Evolutionary conservation across 1,284 basidiomycete genomes (phyloP), one percentile per base, ranked within the genome.

Genomic region (Flammula alnicola): DNA sequence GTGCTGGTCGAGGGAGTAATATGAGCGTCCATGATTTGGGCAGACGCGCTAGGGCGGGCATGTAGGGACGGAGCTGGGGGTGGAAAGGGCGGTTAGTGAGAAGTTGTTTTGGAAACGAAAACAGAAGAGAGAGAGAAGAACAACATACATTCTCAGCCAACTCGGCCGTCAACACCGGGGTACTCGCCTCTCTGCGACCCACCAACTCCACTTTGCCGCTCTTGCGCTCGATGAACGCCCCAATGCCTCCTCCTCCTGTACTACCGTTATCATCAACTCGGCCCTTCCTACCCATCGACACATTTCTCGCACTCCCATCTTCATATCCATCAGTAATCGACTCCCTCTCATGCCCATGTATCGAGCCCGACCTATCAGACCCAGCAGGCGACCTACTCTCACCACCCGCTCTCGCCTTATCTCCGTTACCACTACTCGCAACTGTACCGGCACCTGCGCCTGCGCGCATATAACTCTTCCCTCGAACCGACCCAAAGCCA

Each of bases 1-100:
- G 57, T 98, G 92, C 65, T 98, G 95, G 62, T 99, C 96, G 12
- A 97, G 75, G 8, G 93, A 95, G 71, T 98, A 98, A 1, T n/a
- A 98, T 71, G 3, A 98, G 76, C 1, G 81, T 81, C 96, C 96
- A 98, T n/a, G 78, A 73, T 5, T 79, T 76, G 0, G 90, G 80
- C 4, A 98, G 80, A 3, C 91, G 85, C 12, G 88, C 79, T 12
- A 97, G 79, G 0, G 93, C 84, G 0, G 96, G 93, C 1, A 98
- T 74, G 53, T 84, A 74, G 0, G 80, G 69, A 0, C 89, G 83
- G 7, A 95, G 71, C 91, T 94, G 51, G 14, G 30, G 19, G 6
- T 10, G 11, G 30, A 33, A 14, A 33, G 12, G 19, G 12, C 11
- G n/a, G 14, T 26, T 9, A 5, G 20, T 8, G 8, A 23, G 37